Base-by-base conservation (phyloP, 306 rosid genomes). In the Vigna hirtella region DNA sequence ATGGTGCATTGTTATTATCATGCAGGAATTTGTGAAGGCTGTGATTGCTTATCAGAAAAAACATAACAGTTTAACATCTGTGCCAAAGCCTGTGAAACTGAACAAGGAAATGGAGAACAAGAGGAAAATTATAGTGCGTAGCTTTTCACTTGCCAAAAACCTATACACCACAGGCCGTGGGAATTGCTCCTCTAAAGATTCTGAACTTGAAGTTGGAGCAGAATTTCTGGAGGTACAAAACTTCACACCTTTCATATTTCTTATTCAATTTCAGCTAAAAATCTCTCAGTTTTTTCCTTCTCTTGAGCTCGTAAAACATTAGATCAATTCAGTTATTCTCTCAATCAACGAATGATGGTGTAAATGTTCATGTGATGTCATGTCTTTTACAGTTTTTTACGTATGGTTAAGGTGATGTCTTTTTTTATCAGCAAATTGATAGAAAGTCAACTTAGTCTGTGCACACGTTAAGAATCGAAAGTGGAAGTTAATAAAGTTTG, bases 1-100 rank as follows among this genome's bases (percentile, higher is more conserved):
- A 6, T 1, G 24, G 47, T 11, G 13, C 34, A 6, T 14, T 17
- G 20, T 28, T 63, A 7, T 77, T 18, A 22, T 36, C 9, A 16
- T 61, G 74, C 84, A 94, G 96, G 97, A 94, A 82, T 94, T 94
- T 88, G 96, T 89, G 5, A 94, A 92, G 88, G 92, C 98, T n/a
- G 97, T 89, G 11, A 76, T 88, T 48, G 91, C 90, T 34, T 94
- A 90, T 79, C 89, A 92, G 74, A 92, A 90, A 79, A 94, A 57
- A 81, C 24, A 88, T 53, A 88, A 82, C 69, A 79, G 56, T 30
- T 73, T 72, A 64, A 75, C 86, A 14, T 68, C 70, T 2, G 76
- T 82, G 20, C 82, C 87, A 66, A 85, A 73, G 79, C 53, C 89
- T 43, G 4, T 80, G 30, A 89, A 88, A 84, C 82, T 89, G 0